Evolutionary conservation across 805 yeast genomes (phyloP).

Genomic region (Lipomyces oligophaga): DNA sequence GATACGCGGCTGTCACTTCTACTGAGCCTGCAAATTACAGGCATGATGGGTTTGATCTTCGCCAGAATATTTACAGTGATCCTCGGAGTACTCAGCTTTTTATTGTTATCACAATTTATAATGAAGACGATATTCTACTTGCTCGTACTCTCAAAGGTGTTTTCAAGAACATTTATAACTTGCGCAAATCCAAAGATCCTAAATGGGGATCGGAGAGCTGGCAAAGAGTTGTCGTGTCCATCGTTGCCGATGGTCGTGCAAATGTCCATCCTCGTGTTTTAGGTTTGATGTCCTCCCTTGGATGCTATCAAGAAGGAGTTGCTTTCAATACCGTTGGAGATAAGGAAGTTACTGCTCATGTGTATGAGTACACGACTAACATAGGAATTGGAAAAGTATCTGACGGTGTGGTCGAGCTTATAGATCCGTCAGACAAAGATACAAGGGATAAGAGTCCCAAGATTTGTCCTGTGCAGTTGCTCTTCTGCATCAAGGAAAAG

Average conservation of each 20-base stretch:
- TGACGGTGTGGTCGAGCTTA: constrained; percentile 50
- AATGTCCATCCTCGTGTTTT: constrained; percentile 75
- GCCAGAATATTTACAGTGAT: constrained; percentile 62
- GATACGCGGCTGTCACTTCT: constrained; percentile 84
- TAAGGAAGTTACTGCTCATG: constrained; percentile 74
- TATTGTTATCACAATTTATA: constrained; percentile 85
- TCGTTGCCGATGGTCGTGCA: constrained; percentile 88
- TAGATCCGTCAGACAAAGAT: constrained; percentile 38
- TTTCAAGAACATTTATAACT: constrained; percentile 76
- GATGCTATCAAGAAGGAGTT: constrained; percentile 92
- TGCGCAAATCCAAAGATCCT: constrained; percentile 59
- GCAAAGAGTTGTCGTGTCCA: constrained; percentile 87
- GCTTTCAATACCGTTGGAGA: constrained; percentile 89
- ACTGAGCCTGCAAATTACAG: constrained; percentile 78
- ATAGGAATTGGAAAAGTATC: constrained; percentile 70
- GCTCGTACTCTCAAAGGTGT: constrained; percentile 88
- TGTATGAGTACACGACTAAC: constrained; percentile 90
- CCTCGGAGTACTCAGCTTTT: constrained; percentile 82
- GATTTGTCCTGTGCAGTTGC: constrained; percentile 58
- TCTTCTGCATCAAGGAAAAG: constrained; percentile 58
- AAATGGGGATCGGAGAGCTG: constrained; percentile 95
- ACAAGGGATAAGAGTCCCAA: constrained; percentile 41
- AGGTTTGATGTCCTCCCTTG: constrained; percentile 78
- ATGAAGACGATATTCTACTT: constrained; percentile 76
- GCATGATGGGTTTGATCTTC: constrained; percentile 61